Percentiles rank a stretch among this genome's conserved stretches.
Conservation (phyloP, 129 eudicot species). For the Tagetes patula region DNA sequence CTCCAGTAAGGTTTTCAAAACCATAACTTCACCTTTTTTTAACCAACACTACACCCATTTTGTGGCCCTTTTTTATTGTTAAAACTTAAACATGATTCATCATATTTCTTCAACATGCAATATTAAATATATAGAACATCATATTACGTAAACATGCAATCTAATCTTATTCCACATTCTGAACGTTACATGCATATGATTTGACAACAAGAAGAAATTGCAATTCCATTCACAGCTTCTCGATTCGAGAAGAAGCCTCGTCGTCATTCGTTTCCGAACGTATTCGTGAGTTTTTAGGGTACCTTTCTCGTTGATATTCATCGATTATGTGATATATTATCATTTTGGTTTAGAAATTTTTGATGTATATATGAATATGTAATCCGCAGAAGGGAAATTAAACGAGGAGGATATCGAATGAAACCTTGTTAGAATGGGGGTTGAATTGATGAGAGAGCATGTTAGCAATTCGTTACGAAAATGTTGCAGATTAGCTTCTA, state of each 20-base stretch:
- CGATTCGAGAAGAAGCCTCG: conserved; percentile 1
- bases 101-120: not conserved
- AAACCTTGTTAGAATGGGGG: conserved; percentile 44
- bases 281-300: conserved; percentile 7
- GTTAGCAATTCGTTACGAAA: conserved; percentile 37
- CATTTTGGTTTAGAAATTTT: not conserved
- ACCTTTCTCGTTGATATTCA: not conserved
- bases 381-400: not conserved
- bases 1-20: not conserved
- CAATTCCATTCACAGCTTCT: not conserved
- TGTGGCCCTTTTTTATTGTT: not conserved
- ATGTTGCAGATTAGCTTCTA: conserved; percentile 55
- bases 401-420: not conserved
- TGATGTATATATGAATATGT: not conserved
- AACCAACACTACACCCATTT: too few species aligned
- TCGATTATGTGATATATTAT: not conserved
- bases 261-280: conserved; percentile 7
- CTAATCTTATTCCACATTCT: not conserved
- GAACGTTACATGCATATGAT: not conserved
- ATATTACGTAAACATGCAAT: too few species aligned
- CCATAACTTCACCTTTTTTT: not conserved
- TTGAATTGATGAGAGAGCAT: conserved; percentile 42
- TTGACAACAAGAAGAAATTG: not conserved
- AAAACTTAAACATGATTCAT: not conserved
- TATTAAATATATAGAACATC: too few species aligned